Conservation (phyloP, 192 early-diverging fungal genomes). For the Backusella psychrophila region DNA sequence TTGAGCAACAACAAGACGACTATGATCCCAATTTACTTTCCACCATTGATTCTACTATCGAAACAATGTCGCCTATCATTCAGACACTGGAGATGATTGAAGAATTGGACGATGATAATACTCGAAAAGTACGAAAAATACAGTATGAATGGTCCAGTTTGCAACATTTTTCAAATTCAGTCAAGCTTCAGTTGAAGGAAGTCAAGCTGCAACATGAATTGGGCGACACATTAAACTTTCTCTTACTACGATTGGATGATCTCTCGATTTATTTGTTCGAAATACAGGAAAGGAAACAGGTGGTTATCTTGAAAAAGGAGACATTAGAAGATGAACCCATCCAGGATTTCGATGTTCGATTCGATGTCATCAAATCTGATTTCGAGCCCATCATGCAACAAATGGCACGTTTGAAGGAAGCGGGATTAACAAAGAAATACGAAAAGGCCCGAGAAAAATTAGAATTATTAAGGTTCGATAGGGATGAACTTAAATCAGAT, state of each 20-base stretch:
- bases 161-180: slow-evolving; percentile 51
- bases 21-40: slow-evolving; percentile 26
- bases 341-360: neutral
- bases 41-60: slow-evolving; percentile 41
- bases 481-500: slow-evolving; percentile 52
- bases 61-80: slow-evolving; percentile 46
- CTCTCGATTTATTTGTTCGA: slow-evolving; percentile 41
- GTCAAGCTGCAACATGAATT: slow-evolving; percentile 36
- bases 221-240: slow-evolving; percentile 30
- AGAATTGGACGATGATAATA: neutral
- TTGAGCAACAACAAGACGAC: slow-evolving; percentile 47
- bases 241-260: slow-evolving; percentile 41
- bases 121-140: slow-evolving; percentile 28
- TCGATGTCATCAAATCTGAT: neutral
- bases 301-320: neutral
- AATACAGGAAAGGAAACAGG: slow-evolving; percentile 39
- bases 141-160: slow-evolving; percentile 55
- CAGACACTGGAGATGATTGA: slow-evolving; percentile 33
- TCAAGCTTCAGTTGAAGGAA: slow-evolving; percentile 45
- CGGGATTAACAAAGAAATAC: slow-evolving; percentile 28
- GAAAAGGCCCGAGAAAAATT: slow-evolving; percentile 39
- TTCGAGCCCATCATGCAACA: slow-evolving; percentile 4
- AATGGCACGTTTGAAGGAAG: neutral
- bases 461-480: slow-evolving; percentile 50
- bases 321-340: slow-evolving; percentile 2